These are phyloP conservation scores for Spathaspora boniae DNA, from an alignment of 805 yeast genomes.

Conservation along the genomic window DNA sequence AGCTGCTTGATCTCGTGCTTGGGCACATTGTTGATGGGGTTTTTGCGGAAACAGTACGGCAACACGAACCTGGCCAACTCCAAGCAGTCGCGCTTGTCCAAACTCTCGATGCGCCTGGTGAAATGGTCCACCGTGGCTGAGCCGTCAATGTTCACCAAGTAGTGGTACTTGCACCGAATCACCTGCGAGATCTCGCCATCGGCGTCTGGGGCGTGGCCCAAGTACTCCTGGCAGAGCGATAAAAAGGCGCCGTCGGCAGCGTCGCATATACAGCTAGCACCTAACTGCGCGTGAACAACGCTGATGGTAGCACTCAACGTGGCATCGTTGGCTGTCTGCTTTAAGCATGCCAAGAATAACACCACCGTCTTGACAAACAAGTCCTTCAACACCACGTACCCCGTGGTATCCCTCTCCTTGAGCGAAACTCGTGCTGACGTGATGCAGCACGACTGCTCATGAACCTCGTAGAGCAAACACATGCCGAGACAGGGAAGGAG, in stretches of 20 bases:
- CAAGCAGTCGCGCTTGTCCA: conserved; percentile 27
- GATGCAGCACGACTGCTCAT: conserved; percentile 47
- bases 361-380: conserved; percentile 10
- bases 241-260: conserved; percentile 60
- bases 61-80: conserved; percentile 49
- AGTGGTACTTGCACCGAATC: conserved; percentile 73
- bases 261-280: conserved; percentile 66
- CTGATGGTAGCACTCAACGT: conserved; percentile 48
- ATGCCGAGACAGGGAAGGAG: conserved; percentile 36
- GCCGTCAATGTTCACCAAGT: conserved; percentile 54
- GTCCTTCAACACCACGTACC: conserved; percentile 46
- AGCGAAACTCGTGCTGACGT: conserved; percentile 40
- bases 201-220: conserved; percentile 38
- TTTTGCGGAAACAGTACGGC: conserved; percentile 51
- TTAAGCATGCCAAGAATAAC: conserved; percentile 4
- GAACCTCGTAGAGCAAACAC: conserved; percentile 46
- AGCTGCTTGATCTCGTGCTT: conserved; percentile 70
- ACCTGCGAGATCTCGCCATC: conserved; percentile 75
- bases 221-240: conserved; percentile 51
- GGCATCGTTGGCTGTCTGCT: conserved; percentile 3
- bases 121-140: conserved; percentile 68
- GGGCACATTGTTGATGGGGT: conserved; percentile 57
- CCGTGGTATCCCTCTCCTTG: conserved; percentile 36
- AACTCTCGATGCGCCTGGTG: conserved; percentile 24
- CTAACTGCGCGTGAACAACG: conserved; percentile 70